Evolutionary conservation across 2,329 filamentous ascomycete genomes (phyloP), one percentile per base, ranked within the genome.

Genomic region (Trichoderma sp.): DNA sequence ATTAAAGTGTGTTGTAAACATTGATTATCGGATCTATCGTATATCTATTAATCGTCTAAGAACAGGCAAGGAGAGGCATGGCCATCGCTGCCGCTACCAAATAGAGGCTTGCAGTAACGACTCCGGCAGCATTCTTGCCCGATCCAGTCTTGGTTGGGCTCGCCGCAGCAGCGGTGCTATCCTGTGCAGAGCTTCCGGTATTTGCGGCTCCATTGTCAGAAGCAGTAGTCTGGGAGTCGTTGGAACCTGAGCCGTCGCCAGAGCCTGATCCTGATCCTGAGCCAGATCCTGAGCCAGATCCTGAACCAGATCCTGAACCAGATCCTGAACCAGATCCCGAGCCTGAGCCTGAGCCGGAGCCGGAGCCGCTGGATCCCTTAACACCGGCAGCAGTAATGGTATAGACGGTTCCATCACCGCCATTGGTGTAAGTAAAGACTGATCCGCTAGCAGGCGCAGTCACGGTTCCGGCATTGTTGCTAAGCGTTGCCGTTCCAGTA

Each of bases 361-460:
- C 43, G 3, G 66, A 68, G 26, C 66, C 63, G 34, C 43, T 50
- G 2, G 66, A 61, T 6, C 39, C 59, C 59, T 70, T 64, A 1
- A 65, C 68, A 17, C 59, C 59, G 1, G 76, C 79, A 57, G 81
- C 81, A 0, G 79, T 79, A 58, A 82, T 80, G 1, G 80, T 81
- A 66, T 79, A 82, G 7, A 78, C 73, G 9, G 76, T 57, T 67
- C 74, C 53, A 70, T 79, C 69, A 63, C 69, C 76, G 11, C 73
- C 73, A 61, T 81, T 79, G 0, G 78, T 79, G 75, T 81, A 82
- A 7, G 76, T 77, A 36, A 82, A 77, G 0, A 81, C 77, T 0
- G 76, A 76, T 15, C 81, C 80, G 23, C 76, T 79, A 1, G 80
- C 79, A 1, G 81, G 80, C 3, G 77, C 75, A 0, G 79, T 79